A percentile compares a stretch with the other conserved stretches of the same genome.
These are phyloP conservation scores for Salisapilia sapeloensis DNA, from an alignment of 352 stramenopile species.

Conservation along the genomic window DNA sequence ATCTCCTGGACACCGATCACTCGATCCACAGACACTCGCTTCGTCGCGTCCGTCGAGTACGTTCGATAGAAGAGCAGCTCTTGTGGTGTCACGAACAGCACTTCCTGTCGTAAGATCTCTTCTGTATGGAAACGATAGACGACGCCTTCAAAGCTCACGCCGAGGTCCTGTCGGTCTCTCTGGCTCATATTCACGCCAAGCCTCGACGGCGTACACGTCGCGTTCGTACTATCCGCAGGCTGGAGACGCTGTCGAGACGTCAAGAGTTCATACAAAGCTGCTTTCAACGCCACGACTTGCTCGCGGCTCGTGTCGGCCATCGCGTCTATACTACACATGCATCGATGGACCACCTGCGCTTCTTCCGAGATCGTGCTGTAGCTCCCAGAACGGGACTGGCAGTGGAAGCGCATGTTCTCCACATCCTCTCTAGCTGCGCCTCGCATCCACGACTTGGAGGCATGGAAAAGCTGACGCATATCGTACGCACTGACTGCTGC, in stretches of 20 bases:
- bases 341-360: constrained; percentile 15
- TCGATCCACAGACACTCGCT: constrained; percentile 16
- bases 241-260: constrained; percentile 29
- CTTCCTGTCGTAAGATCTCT: constrained; percentile 49
- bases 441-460: constrained; percentile 4
- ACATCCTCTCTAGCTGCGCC: constrained; percentile 1
- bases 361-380: constrained; percentile 59
- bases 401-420: constrained; percentile 34
- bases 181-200: constrained; percentile 54
- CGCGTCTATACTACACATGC: too few relatives aligned
- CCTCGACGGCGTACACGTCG: constrained; percentile 20
- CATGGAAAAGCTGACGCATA: constrained; percentile 22
- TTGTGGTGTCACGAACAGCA: constrained; percentile 40
- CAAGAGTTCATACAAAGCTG: constrained; percentile 41
- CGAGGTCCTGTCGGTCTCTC: constrained; percentile 30
- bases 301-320: too few relatives aligned
- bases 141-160: constrained; percentile 43
- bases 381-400: constrained; percentile 44
- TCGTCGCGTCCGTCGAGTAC: constrained; percentile 34
- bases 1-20: constrained; percentile 34
- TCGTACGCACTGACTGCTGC: constrained; percentile 51
- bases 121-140: constrained; percentile 51
- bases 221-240: constrained; percentile 13
- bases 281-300: constrained; percentile 25
- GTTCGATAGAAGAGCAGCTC: constrained; percentile 50